Conservation (phyloP, 1,284 basidiomycete species). For the Ustilago shanxiensis region DNA sequence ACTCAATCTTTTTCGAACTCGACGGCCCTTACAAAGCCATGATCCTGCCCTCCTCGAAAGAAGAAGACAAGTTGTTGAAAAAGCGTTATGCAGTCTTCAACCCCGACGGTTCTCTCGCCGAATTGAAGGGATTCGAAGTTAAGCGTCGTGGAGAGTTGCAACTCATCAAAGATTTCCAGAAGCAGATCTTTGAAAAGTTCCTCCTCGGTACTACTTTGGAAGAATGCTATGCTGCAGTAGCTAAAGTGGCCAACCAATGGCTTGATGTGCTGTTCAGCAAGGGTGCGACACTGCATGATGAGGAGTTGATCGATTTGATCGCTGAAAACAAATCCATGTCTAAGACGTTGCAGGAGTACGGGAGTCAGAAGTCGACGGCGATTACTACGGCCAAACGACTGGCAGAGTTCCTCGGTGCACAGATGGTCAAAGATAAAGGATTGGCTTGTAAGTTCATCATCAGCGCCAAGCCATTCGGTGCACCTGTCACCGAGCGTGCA, state of each 20-base stretch:
- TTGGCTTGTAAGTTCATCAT: constrained; percentile 99
- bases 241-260: constrained; percentile 95
- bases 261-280: constrained; percentile 92
- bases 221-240: constrained; percentile 95
- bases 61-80: constrained; percentile 98
- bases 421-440: constrained; percentile 99
- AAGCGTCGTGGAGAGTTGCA: constrained; percentile 98
- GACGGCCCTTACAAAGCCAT: constrained; percentile 99
- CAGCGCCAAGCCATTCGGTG: constrained; percentile 90
- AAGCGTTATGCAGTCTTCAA: constrained; percentile 99
- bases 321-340: constrained; percentile 99
- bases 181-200: constrained; percentile 98
- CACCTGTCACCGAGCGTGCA: constrained; percentile 96
- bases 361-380: constrained; percentile 94
- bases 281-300: constrained; percentile 85
- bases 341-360: constrained; percentile 95
- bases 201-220: constrained; percentile 90
- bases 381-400: constrained; percentile 95
- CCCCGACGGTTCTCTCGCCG: constrained; percentile 94
- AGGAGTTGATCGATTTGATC: constrained; percentile 96
- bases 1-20: constrained; percentile 99
- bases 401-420: constrained; percentile 95
- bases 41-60: constrained; percentile 98
- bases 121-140: constrained; percentile 98
- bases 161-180: constrained; percentile 99